A percentile compares a stretch with the other conserved stretches of the same genome.
These are phyloP conservation scores for Aspergillus leporis DNA, from an alignment of 495 filamentous ascomycete species.

Conservation along the genomic window DNA sequence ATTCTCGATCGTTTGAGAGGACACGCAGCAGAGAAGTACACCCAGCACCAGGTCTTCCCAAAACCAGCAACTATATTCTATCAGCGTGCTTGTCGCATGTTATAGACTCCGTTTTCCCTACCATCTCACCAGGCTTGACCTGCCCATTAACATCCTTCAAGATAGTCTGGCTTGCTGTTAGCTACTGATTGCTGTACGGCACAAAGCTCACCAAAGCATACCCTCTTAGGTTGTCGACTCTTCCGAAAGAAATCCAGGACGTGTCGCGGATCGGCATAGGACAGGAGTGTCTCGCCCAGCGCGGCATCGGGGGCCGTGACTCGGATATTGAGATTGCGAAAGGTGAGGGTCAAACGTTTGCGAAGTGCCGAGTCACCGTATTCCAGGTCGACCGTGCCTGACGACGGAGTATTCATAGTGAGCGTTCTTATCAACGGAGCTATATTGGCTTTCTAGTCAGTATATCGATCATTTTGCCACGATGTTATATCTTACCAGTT, in stretches of 20 bases:
- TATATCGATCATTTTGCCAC: background rate
- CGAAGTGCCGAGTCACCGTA: constrained; percentile 20
- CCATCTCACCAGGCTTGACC: constrained; percentile 43
- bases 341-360: constrained; percentile 41
- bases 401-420: constrained; percentile 38
- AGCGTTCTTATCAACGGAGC: background rate
- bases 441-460: background rate
- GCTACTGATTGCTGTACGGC: background rate
- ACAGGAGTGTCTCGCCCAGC: constrained; percentile 38
- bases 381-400: constrained; percentile 38
- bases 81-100: background rate
- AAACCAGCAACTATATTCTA: constrained; percentile 36
- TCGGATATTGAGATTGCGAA: constrained; percentile 36
- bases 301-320: constrained; percentile 44
- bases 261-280: constrained; percentile 37
- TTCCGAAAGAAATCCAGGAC: constrained; percentile 22
- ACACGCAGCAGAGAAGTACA: constrained; percentile 45
- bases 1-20: constrained; percentile 38
- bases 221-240: constrained; percentile 29
- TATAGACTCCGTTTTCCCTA: constrained; percentile 16
- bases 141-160: constrained; percentile 39
- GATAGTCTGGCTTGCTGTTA: constrained; percentile 28
- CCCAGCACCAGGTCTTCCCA: constrained; percentile 46
- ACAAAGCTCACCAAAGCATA: constrained; percentile 10
- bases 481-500: background rate